Base-by-base conservation (phyloP, 768 basidiomycete species). In the Rhodotorula kratochvilovae region DNA sequence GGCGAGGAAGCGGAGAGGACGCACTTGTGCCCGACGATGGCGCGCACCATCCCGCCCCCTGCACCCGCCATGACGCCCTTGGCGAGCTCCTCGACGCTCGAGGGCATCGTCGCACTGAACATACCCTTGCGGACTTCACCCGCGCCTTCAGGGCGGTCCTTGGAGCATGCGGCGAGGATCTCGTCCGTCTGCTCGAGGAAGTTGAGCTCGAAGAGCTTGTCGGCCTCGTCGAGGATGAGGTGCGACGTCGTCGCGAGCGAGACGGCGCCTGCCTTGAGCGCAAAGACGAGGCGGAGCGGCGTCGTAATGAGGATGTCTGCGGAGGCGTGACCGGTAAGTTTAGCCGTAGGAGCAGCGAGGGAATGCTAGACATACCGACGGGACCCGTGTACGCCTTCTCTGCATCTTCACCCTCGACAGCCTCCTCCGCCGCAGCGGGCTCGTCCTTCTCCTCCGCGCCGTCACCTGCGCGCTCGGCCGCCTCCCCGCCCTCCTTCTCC, bases 1-100 rank as follows among this genome's bases (percentile, higher is more conserved):
- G 48, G 42, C 57, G 50, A 17, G n/a, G 5, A 15, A 64, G n/a
- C n/a, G n/a, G 29, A 15, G 23, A 35, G 25, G 45, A 83, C 91
- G 75, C 71, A 94, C 94, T 97, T 99, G 59, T 95, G 83, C 46
- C 96, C 96, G 39, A 97, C 93, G n/a, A 98, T 91, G 19, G 97
- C 87, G 17, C 96, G 87, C 62, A 97, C 88, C 8, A 92, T 91
- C 77, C 95, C 87, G 0, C 16, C 13, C 5, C 73, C 73, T 15
- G 68, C 73, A 23, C 71, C 65, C 11, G 83, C 84, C 43, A 98
- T 83, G 84, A 94, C 90, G 33, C 84, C 84, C 86, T 92, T 87
- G 0, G 92, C 92, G 36, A 92, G 82, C 77, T 89, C 90, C 80
- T 99, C 96, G 1, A 86, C 89, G 17, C 87, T 86, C 19, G 90